These are phyloP conservation scores for Penicillium sp. DNA, from an alignment of 2,329 filamentous ascomycete genomes.

Conservation along the genomic window DNA sequence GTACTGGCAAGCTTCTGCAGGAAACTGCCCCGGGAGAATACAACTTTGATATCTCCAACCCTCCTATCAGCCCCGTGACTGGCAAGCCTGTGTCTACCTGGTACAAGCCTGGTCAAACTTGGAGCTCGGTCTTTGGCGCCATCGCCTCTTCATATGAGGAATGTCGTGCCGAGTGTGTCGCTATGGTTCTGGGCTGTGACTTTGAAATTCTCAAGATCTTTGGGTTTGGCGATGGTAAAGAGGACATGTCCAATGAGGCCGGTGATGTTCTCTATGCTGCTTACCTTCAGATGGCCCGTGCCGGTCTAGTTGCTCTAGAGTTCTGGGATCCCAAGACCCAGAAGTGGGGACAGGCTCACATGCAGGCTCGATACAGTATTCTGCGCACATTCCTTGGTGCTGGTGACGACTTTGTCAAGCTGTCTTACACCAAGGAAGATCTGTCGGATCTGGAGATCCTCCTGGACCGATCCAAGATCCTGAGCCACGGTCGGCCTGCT, in stretches of 20 bases:
- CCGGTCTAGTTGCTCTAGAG: constrained; percentile 85
- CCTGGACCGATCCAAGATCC: constrained; percentile 83
- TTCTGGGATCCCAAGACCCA: constrained; percentile 90
- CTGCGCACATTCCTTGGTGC: constrained; percentile 76
- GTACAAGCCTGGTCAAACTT: constrained; percentile 95
- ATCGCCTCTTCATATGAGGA: constrained; percentile 91
- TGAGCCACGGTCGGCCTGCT: constrained; percentile 78
- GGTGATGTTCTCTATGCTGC: constrained; percentile 85
- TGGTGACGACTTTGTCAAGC: constrained; percentile 81
- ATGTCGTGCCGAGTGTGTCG: constrained; percentile 90
- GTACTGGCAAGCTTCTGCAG: constrained; percentile 90
- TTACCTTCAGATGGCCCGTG: constrained; percentile 91
- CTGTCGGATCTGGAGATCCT: constrained; percentile 80
- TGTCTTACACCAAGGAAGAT: constrained; percentile 74
- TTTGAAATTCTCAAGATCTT: constrained; percentile 89
- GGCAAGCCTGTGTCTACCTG: constrained; percentile 77
- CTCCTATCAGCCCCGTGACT: constrained; percentile 78
- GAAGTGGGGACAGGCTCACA: constrained; percentile 93
- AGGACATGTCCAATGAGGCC: constrained; percentile 73
- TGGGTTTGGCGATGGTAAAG: constrained; percentile 78
- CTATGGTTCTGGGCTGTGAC: constrained; percentile 87
- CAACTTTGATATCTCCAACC: constrained; percentile 85
- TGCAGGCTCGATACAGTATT: constrained; percentile 89
- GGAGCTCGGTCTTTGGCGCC: constrained; percentile 88
- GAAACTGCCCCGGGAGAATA: constrained; percentile 79